Base-by-base conservation (phyloP, 495 filamentous ascomycete species). In the Neurospora africana region DNA sequence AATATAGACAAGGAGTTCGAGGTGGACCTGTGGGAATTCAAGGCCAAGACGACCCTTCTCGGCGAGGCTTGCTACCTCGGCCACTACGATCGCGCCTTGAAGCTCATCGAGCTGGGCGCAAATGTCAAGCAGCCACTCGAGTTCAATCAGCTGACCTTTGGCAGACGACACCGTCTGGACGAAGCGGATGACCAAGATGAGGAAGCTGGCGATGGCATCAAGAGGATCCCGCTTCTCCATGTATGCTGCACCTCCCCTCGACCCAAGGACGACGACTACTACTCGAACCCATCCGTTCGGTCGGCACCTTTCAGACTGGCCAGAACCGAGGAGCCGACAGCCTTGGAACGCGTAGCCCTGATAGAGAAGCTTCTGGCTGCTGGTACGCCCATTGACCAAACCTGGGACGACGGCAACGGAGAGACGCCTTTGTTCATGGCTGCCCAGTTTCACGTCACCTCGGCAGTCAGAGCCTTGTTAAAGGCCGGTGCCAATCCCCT, bases 31-130 rank as follows among this genome's bases (percentile, higher is more conserved):
- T 61, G 41, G 23, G 40, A 38, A 23, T 74, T 30, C n/a, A 41
- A 61, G 53, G 53, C 53, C 53, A 61, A 27, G 15, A 74, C 68
- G 21, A 75, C 70, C 6, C 5, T 38, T 8, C 68, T 75, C 19
- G 73, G 70, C 2, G 73, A 75, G 39, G 68, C 71, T 5, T 75
- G 73, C 39, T 41, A 69, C 10, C 37, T 75, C 19, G 73, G 73
- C 35, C 71, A 41, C 7, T 75, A 72, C n/a, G 68, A 58, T 10
- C 58, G 41, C 41, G 74, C 72, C 13, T 3, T 61, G 7, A 61
- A 69, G 21, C 61, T 76, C 68, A 21, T 74, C 0, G 70, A 76
- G 6, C 58, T 76, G 11, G 74, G 74, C 13, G 74, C 72, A 44
- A 21, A 72, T 36, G 53, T 61, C 53, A 61, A 61, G 27, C 53